Conservation (phyloP, 169 alveolate species). For the Babesia ovis region DNA sequence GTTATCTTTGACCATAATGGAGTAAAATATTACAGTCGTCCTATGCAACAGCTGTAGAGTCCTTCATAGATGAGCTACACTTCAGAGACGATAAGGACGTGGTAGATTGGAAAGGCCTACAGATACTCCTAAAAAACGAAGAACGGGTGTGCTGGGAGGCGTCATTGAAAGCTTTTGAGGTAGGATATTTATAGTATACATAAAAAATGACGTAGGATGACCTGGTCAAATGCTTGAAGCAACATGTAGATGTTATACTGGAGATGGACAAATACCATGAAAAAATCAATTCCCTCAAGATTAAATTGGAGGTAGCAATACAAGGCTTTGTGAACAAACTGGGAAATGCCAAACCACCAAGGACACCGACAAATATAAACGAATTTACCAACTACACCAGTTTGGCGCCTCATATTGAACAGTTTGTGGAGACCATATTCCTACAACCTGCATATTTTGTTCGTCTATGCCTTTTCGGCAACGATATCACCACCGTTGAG, state of each 20-base stretch:
- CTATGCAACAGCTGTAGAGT: constrained; percentile 26
- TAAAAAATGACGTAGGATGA: constrained; percentile 43
- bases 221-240: constrained; percentile 60
- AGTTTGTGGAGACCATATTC: constrained; percentile 30
- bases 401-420: constrained; percentile 20
- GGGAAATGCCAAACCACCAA: background rate
- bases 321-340: constrained; percentile 23
- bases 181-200: background rate
- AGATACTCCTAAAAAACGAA: constrained; percentile 69
- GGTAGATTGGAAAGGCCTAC: constrained; percentile 72
- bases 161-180: constrained; percentile 66
- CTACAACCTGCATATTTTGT: constrained; percentile 63
- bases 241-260: constrained; percentile 67
- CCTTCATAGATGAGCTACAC: constrained; percentile 47
- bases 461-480: constrained; percentile 56
- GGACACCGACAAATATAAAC: background rate
- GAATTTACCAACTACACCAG: background rate
- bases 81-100: constrained; percentile 43
- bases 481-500: constrained; percentile 29
- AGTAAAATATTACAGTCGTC: background rate
- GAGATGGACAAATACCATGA: constrained; percentile 54
- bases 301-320: constrained; percentile 41
- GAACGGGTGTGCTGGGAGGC: constrained; percentile 62
- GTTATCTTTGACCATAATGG: background rate
- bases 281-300: constrained; percentile 45